A percentile compares a stretch with the other conserved stretches of the same genome.
phyloP scores from a whole-genome alignment of 2,329 filamentous ascomycete genomes.

The Pseudocercospora crystallina region DNA sequence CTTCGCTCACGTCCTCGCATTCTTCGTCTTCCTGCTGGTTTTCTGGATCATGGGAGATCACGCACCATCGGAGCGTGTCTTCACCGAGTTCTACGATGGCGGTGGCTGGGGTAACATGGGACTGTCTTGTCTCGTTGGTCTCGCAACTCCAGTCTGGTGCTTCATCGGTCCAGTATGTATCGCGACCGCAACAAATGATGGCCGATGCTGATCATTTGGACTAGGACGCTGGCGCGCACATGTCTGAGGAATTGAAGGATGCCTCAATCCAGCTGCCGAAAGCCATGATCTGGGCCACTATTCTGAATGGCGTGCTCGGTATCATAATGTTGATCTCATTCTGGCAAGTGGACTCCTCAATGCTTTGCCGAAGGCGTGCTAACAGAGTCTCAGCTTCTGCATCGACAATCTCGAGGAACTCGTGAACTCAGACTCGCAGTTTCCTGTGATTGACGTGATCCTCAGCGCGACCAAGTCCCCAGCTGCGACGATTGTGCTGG shows the following conservation, averaged over 20 bases:
- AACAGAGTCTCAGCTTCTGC: slow-evolving; percentile 28
- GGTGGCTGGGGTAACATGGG: slow-evolving; percentile 45
- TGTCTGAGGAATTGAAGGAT: slow-evolving; percentile 38
- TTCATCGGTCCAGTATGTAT: slow-evolving; percentile 29
- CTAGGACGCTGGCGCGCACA: slow-evolving; percentile 40
- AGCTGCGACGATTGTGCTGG: slow-evolving; percentile 33
- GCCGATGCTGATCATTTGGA: slow-evolving; percentile 2
- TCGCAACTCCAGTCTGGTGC: slow-evolving; percentile 40
- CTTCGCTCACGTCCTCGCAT: slow-evolving; percentile 45
- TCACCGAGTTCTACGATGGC: slow-evolving; percentile 40
- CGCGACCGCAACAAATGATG: not conserved
- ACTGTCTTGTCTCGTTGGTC: slow-evolving; percentile 44
- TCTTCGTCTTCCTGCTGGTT: slow-evolving; percentile 44
- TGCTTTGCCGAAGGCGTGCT: not conserved
- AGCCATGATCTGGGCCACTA: slow-evolving; percentile 45
- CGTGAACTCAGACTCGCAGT: slow-evolving; percentile 27
- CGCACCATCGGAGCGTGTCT: slow-evolving; percentile 31
- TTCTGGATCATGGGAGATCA: slow-evolving; percentile 37
- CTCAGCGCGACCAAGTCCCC: slow-evolving; percentile 32
- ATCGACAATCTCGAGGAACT: slow-evolving; percentile 29
- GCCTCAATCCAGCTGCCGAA: slow-evolving; percentile 44
- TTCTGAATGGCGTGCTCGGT: slow-evolving; percentile 37
- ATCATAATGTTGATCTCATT: slow-evolving; percentile 41
- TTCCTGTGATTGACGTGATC: slow-evolving; percentile 35
- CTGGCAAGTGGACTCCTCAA: slow-evolving; percentile 26